Evolutionary conservation across 345 rosid species (phyloP), one percentile per base, ranked within the genome.

Genomic region (Excoecaria cochinchinensis): DNA sequence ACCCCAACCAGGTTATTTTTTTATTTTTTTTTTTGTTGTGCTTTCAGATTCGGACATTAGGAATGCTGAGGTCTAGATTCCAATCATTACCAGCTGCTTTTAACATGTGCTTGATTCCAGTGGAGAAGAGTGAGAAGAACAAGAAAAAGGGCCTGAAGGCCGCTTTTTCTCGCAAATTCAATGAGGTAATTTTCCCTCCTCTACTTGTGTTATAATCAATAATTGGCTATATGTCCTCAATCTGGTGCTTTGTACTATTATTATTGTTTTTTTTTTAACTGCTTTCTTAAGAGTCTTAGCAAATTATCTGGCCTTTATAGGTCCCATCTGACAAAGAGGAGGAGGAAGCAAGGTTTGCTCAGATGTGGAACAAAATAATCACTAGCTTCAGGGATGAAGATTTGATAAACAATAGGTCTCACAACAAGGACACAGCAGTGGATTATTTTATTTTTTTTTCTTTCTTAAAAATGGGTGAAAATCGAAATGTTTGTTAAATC

Each of bases 51-150:
- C 99, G 97, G 73, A 93, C 99, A 4, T 81, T 96, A 72, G 97
- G 97, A 81, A 90, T 95, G 99, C 91, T 96, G 73, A 85, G 99
- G 80, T 96, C 99, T 75, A 95, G 98, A 78, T 96, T 95, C 71
- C 81, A 89, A 57, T 87, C 98, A 61, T 77, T 95, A 82, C 99
- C 99, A 67, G 92, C 78, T 68, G 99, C 94, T 69, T 95, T 95
- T 75, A 92, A 93, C 87, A 89, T 75, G 58, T 69, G 92, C 71
- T 82, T 95, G 72, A 95, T 93, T 78, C 99, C 99, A 0, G 78
- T 82, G 38, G 98, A 90, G 64, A 87, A 76, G 74, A 82, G 73
- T 74, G 90, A 69, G 21, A 47, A 79, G 82, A 77, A 76, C 62
- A 90, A 78, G 82, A 93, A 88, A 85, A 93, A 86, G 77, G 91